These are phyloP conservation scores for Diaporthe ilicicola DNA, from an alignment of 2,329 filamentous ascomycete genomes.

Conservation along the genomic window DNA sequence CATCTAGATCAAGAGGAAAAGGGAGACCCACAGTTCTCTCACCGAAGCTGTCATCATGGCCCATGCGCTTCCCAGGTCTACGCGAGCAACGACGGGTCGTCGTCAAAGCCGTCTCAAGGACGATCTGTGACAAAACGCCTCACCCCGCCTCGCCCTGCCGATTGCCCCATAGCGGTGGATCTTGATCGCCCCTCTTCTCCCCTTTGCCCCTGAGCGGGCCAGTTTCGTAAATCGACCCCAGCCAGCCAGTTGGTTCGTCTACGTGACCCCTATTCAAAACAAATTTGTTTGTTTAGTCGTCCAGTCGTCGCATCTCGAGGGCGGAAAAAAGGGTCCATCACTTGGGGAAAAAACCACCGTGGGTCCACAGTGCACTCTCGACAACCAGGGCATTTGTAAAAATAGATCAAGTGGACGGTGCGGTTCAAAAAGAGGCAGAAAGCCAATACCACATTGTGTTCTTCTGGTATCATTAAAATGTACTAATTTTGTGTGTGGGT, in stretches of 20 bases:
- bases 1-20: no score
- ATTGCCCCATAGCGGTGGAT: slow-evolving; percentile 19
- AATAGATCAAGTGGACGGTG: background rate
- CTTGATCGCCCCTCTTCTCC: background rate
- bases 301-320: background rate
- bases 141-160: slow-evolving; percentile 14
- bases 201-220: slow-evolving; percentile 23
- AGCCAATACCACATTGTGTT: slow-evolving; percentile 15
- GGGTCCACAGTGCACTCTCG: background rate
- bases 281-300: slow-evolving; percentile 10
- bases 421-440: background rate
- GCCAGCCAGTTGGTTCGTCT: background rate
- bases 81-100: slow-evolving; percentile 9
- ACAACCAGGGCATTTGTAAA: background rate
- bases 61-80: background rate
- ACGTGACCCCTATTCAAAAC: slow-evolving; percentile 14
- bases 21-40: background rate
- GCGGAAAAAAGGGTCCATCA: background rate
- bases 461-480: slow-evolving; percentile 34
- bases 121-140: slow-evolving; percentile 19
- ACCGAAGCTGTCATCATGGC: background rate
- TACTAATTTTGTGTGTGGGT: slow-evolving; percentile 26
- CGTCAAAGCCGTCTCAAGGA: background rate
- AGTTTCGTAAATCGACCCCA: slow-evolving; percentile 7
- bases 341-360: background rate